Conservation (phyloP, 768 basidiomycete species). For the Amanita rubescens region DNA sequence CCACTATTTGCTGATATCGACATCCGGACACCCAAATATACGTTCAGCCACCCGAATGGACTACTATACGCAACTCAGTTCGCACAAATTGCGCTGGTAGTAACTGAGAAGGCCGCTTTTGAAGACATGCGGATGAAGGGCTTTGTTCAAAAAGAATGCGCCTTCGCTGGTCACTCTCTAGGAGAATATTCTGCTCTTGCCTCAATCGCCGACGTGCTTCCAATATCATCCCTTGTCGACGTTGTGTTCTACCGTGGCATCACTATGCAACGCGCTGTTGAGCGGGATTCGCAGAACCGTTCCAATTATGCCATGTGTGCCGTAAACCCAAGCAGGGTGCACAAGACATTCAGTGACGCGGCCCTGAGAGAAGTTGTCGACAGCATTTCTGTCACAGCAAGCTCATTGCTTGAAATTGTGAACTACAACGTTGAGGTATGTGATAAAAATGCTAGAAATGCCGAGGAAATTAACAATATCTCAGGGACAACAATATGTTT, state of each 20-base stretch:
- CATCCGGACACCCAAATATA: conserved; percentile 90
- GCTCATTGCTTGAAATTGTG: conserved; percentile 91
- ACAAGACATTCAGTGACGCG: conserved; percentile 88
- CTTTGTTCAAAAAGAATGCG: conserved; percentile 84
- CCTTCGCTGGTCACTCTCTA: conserved; percentile 96
- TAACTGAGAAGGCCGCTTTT: conserved; percentile 97
- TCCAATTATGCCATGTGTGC: conserved; percentile 99
- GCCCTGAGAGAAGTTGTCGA: conserved; percentile 98
- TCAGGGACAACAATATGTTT: conserved; percentile 99
- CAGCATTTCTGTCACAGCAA: conserved; percentile 67
- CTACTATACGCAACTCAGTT: conserved; percentile 97
- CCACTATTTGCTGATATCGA: conserved; percentile 96
- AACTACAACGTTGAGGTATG: conserved; percentile 90
- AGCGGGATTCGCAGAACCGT: conserved; percentile 87
- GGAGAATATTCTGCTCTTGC: conserved; percentile 99
- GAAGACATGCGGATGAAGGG: conserved; percentile 98
- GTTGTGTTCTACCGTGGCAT: conserved; percentile 99
- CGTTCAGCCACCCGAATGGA: conserved; percentile 95
- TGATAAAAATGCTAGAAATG: conserved; percentile 1
- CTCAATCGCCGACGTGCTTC: conserved; percentile 94
- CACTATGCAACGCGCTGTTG: conserved; percentile 99
- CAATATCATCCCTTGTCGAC: conserved; percentile 91
- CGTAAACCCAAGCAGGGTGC: conserved; percentile 95
- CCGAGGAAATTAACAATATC: conserved; percentile 6
- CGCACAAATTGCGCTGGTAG: conserved; percentile 96